Conservation (phyloP, 2,329 filamentous ascomycete genomes). For the Nigrograna mackinnonii region DNA sequence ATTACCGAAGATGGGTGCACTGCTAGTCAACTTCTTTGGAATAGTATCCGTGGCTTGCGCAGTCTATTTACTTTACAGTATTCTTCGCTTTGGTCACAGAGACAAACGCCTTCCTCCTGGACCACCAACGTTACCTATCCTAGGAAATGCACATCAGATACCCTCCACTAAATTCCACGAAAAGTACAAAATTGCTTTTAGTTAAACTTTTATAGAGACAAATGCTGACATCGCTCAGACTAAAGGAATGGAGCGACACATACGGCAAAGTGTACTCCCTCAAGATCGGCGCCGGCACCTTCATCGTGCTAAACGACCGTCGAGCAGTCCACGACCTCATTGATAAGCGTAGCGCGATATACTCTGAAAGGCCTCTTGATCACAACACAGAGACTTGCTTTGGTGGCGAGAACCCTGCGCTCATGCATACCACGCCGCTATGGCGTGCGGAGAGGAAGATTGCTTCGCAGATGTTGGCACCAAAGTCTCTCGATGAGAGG, state of each 20-base stretch:
- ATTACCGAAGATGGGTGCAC: no score
- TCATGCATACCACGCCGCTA: constrained; percentile 13
- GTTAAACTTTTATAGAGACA: background rate
- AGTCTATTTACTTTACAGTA: background rate
- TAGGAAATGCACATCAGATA: constrained; percentile 11
- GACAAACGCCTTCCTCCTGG: constrained; percentile 7
- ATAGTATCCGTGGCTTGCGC: no score
- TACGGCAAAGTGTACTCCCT: constrained; percentile 21
- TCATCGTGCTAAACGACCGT: constrained; percentile 20
- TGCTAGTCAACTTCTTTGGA: no score
- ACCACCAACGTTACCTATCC: constrained; percentile 8
- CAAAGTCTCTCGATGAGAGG: constrained; percentile 19
- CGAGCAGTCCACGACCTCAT: constrained; percentile 21
- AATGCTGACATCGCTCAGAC: constrained; percentile 5
- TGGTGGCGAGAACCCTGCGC: constrained; percentile 20
- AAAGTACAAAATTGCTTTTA: constrained; percentile 1
- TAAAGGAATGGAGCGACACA: constrained; percentile 20
- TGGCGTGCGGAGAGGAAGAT: constrained; percentile 28
- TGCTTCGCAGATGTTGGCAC: constrained; percentile 19
- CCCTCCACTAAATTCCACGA: constrained; percentile 1
- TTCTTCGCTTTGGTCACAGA: constrained; percentile 5
- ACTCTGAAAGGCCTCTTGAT: constrained; percentile 15
- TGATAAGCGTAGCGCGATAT: constrained; percentile 19
- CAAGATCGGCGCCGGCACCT: constrained; percentile 21
- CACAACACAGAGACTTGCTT: constrained; percentile 14